phyloP scores from a whole-genome alignment of 164 flowering plant species.

The Tetrastigma voinierianum region DNA sequence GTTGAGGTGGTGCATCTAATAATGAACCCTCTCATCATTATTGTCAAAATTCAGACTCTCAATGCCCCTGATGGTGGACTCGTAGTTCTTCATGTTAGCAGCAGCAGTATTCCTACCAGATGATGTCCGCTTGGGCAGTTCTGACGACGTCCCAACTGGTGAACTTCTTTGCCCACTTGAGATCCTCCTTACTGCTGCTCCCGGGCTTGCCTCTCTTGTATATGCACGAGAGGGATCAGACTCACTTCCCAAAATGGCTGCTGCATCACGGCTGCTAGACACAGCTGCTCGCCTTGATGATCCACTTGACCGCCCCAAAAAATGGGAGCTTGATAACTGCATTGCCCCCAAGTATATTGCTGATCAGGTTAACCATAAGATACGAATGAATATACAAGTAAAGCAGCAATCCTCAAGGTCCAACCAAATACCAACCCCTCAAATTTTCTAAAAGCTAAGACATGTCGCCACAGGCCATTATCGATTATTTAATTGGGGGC shows the following conservation, averaged over 20 bases:
- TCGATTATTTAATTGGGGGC: too few relatives aligned
- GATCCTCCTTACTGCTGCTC: conserved; percentile 40
- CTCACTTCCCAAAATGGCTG: conserved; percentile 44
- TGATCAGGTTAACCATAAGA: neutral
- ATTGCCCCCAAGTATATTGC: conserved; percentile 4
- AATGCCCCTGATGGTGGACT: conserved; percentile 77
- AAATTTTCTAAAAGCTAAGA: too few relatives aligned
- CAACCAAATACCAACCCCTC: too few relatives aligned
- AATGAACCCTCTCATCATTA: conserved; percentile 60
- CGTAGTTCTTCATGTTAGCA: conserved; percentile 56
- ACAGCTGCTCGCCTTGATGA: conserved; percentile 71
- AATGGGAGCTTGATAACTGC: conserved; percentile 59
- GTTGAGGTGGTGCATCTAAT: conserved; percentile 17
- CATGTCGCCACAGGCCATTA: too few relatives aligned
- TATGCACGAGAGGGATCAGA: conserved; percentile 58
- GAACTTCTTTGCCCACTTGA: conserved; percentile 60
- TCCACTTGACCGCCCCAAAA: conserved; percentile 68
- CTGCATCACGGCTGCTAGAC: conserved; percentile 68
- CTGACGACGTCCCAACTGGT: conserved; percentile 63
- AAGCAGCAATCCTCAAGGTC: too few relatives aligned
- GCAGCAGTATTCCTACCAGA: conserved; percentile 51
- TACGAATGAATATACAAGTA: too few relatives aligned
- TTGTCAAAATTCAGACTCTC: conserved; percentile 65
- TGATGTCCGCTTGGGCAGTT: conserved; percentile 52
- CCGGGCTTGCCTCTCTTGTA: conserved; percentile 75